phyloP scores from a whole-genome alignment of 805 yeast species.

The Saccharomyces eubayanus region DNA sequence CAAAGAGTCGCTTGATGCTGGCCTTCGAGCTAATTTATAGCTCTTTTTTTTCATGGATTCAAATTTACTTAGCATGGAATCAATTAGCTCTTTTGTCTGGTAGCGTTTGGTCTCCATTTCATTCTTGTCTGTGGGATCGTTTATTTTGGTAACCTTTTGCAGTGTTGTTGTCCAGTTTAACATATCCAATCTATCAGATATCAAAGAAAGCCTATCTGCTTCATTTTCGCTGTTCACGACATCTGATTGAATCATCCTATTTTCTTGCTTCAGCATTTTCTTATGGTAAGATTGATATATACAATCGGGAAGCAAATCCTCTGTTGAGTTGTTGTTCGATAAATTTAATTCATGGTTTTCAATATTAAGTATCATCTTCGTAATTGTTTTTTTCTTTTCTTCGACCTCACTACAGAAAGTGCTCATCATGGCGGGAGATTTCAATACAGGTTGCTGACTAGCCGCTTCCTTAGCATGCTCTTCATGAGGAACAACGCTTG shows the following conservation, averaged over 20 bases:
- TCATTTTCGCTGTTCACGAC: conserved; percentile 40
- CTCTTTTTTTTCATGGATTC: conserved; percentile 19
- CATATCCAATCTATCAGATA: conserved; percentile 37
- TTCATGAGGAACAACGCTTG: background rate
- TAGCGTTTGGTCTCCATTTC: conserved; percentile 47
- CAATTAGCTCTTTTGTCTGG: conserved; percentile 43
- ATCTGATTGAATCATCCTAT: conserved; percentile 50
- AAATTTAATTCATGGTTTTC: conserved; percentile 4
- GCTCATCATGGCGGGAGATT: background rate
- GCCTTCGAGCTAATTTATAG: conserved; percentile 12
- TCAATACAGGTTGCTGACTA: background rate
- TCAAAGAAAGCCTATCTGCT: conserved; percentile 39
- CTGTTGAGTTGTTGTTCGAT: background rate
- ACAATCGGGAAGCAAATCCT: conserved; percentile 43
- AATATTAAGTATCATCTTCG: conserved; percentile 17
- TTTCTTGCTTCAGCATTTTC: conserved; percentile 57
- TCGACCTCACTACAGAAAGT: conserved; percentile 3
- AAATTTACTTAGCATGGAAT: conserved; percentile 27
- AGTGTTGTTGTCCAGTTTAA: conserved; percentile 43
- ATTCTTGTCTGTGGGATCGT: conserved; percentile 37
- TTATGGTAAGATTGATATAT: conserved; percentile 43
- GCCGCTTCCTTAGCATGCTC: background rate
- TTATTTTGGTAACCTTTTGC: conserved; percentile 42
- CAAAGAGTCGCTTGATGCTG: conserved; percentile 4
- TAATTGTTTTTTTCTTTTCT: conserved; percentile 11